Conservation (phyloP, 148 eudicot species). For the Talinum fruticosum region DNA sequence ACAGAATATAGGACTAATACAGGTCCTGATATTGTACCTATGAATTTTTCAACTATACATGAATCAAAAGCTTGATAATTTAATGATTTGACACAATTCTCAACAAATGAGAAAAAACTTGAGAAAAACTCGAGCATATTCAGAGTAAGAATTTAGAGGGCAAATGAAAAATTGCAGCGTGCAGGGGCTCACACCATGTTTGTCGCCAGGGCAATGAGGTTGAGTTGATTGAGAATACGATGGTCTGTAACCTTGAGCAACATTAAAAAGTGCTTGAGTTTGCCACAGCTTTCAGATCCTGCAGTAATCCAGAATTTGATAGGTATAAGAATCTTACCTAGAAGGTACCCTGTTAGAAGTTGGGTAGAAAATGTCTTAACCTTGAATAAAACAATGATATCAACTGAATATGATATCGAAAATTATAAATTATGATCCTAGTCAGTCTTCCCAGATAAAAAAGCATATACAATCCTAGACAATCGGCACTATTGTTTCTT, state of each 20-base stretch:
- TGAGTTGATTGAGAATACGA: not conserved
- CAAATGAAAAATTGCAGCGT: not conserved
- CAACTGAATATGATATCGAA: not conserved
- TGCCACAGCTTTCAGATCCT: not conserved
- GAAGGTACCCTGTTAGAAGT: not conserved
- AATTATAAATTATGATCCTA: too few species aligned
- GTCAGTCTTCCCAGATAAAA: too few species aligned
- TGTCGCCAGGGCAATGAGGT: not conserved
- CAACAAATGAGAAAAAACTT: not conserved
- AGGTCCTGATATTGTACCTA: not conserved
- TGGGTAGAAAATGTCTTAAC: not conserved
- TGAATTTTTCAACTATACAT: slow-evolving; percentile 1
- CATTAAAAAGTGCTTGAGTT: not conserved
- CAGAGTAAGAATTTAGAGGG: not conserved
- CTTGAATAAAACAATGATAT: not conserved
- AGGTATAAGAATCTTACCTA: not conserved
- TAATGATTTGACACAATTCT: not conserved
- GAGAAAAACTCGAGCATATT: not conserved
- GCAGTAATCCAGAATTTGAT: not conserved
- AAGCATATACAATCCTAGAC: not conserved
- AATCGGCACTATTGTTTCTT: not conserved
- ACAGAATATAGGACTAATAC: not conserved
- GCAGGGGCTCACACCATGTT: not conserved
- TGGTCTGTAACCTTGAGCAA: not conserved
- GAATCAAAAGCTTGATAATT: not conserved